A percentile compares a stretch with the other conserved stretches of the same genome.
Evolutionary conservation across 192 early-diverging fungal genomes (phyloP).

Genomic region (Spizellomyces sp.): DNA sequence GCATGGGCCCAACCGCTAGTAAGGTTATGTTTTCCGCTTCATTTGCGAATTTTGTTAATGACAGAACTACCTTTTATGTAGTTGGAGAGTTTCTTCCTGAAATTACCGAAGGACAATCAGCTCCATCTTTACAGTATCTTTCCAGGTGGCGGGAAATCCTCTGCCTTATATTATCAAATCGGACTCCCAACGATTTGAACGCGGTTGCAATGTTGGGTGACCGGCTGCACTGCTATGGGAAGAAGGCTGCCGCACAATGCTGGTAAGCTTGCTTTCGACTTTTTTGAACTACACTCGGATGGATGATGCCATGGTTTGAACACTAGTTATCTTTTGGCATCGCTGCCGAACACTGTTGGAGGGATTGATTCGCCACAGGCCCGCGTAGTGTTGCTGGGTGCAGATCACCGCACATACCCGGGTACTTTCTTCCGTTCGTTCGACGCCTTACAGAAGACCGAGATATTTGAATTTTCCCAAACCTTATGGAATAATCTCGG

Average conservation of each 20-base stretch:
- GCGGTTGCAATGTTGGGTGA: conserved; percentile 83
- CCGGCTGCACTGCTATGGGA: conserved; percentile 55
- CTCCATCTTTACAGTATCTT: conserved; percentile 40
- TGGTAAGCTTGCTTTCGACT: conserved; percentile 60
- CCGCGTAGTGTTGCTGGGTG: conserved; percentile 72
- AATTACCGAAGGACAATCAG: conserved; percentile 15
- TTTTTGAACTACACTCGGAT: conserved; percentile 1
- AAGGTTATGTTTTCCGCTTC: neutral
- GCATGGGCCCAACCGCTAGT: conserved; percentile 15
- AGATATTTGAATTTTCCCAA: conserved; percentile 80
- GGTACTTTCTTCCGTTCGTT: conserved; percentile 55
- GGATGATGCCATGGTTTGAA: conserved; percentile 6
- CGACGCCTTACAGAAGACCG: conserved; percentile 71
- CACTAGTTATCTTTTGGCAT: conserved; percentile 65
- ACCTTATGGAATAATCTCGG: conserved; percentile 50
- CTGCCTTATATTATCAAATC: conserved; percentile 81
- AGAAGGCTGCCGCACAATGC: conserved; percentile 70
- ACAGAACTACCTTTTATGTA: conserved; percentile 7
- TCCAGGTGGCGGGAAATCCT: conserved; percentile 75
- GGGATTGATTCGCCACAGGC: conserved; percentile 65
- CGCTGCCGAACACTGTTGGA: conserved; percentile 58
- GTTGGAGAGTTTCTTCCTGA: conserved; percentile 35
- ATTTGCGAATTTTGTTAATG: neutral
- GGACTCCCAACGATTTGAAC: conserved; percentile 68
- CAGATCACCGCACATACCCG: conserved; percentile 43